A percentile compares a stretch with the other conserved stretches of the same genome.
Conservation (phyloP, 2,329 filamentous ascomycete genomes). For the Curvularia sp. region DNA sequence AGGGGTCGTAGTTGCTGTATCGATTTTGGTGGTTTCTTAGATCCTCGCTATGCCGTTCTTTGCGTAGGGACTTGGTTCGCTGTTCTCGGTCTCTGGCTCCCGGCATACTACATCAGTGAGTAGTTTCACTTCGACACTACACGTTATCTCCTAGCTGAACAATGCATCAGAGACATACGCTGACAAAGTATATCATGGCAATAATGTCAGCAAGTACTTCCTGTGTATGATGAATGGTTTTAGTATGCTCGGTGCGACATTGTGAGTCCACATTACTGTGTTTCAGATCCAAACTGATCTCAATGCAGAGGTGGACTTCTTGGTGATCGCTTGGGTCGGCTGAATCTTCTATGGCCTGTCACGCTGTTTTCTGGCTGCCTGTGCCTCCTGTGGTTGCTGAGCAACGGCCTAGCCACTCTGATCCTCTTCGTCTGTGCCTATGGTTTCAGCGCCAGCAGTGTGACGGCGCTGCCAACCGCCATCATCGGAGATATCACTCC, state of each 20-base stretch:
- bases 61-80: conserved; percentile 37
- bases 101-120: conserved; percentile 49
- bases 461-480: conserved; percentile 68
- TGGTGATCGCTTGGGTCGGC: conserved; percentile 62
- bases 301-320: conserved; percentile 53
- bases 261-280: conserved; percentile 46
- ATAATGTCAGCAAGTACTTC: conserved; percentile 55
- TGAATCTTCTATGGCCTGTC: conserved; percentile 62
- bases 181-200: conserved; percentile 59
- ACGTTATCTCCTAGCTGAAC: conserved; percentile 43
- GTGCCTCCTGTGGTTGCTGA: conserved; percentile 63
- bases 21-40: conserved; percentile 47
- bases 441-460: conserved; percentile 72
- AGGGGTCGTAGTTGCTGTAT: conserved; percentile 36
- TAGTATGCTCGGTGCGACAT: conserved; percentile 63
- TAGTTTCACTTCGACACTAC: not conserved
- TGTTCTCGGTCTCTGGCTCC: conserved; percentile 42
- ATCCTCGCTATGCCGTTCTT: conserved; percentile 42
- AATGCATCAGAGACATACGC: conserved; percentile 65
- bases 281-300: not conserved
- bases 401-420: conserved; percentile 60
- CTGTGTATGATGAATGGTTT: conserved; percentile 57
- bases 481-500: conserved; percentile 75
- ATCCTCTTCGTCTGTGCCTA: conserved; percentile 72
- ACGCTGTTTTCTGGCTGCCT: conserved; percentile 53